A percentile compares a stretch with the other conserved stretches of the same genome.
These are phyloP conservation scores for Toxoplasma gondii DNA, from an alignment of 169 alveolate genomes.

Conservation along the genomic window DNA sequence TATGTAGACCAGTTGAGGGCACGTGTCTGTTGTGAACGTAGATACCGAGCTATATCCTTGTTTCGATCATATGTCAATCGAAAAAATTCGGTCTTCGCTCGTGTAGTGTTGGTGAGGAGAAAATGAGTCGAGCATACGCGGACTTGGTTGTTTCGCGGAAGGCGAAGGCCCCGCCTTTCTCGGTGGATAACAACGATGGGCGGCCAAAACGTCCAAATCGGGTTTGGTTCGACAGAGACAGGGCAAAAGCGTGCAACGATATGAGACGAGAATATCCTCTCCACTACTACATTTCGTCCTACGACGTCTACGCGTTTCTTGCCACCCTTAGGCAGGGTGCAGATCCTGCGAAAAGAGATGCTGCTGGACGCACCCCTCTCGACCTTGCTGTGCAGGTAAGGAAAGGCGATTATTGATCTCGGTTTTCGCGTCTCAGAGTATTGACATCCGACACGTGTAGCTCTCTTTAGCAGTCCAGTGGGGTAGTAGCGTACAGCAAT, in stretches of 20 bases:
- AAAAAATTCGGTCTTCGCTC: too few species aligned
- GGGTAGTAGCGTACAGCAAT: too few species aligned
- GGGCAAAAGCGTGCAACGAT: neutral
- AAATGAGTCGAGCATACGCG: neutral
- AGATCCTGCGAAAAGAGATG: neutral
- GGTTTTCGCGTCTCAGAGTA: too few species aligned
- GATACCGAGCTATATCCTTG: too few species aligned
- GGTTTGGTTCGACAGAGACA: conserved; percentile 21
- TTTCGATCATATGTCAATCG: too few species aligned
- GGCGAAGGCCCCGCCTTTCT: conserved; percentile 1
- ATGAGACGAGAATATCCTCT: neutral
- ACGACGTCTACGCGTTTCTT: neutral
- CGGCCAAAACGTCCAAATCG: neutral
- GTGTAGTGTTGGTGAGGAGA: neutral
- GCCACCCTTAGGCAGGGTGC: neutral
- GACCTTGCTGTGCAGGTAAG: conserved; percentile 38
- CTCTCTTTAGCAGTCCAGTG: too few species aligned
- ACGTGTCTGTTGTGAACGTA: too few species aligned
- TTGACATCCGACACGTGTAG: too few species aligned
- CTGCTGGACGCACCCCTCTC: conserved; percentile 27
- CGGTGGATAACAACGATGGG: neutral
- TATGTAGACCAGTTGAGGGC: too few species aligned
- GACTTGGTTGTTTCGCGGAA: conserved; percentile 11
- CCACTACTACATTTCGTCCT: conserved; percentile 13
- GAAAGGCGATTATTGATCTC: neutral